These are phyloP conservation scores for Hibiscus mutabilis DNA, from an alignment of 345 rosid genomes.

Conservation along the genomic window DNA sequence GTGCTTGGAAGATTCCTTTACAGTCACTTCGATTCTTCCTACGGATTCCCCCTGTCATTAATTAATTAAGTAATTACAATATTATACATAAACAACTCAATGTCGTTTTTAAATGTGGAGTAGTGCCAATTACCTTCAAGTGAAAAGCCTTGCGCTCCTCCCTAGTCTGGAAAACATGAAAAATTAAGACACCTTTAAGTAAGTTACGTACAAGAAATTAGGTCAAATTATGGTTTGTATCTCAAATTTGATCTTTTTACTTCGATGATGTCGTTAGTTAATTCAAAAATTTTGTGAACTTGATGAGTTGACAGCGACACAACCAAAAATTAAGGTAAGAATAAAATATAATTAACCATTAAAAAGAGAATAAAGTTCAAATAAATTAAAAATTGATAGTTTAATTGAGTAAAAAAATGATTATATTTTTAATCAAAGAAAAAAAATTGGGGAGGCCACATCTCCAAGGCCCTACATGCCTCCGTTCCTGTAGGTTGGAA, in stretches of 20 bases:
- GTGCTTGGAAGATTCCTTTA: constrained; percentile 39
- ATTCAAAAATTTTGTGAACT: too few relatives aligned
- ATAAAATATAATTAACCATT: too few relatives aligned
- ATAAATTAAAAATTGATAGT: too few relatives aligned
- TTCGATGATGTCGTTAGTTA: too few relatives aligned
- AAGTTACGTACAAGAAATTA: background rate
- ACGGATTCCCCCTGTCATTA: constrained; percentile 37
- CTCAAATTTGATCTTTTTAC: background rate
- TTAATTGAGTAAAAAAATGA: too few relatives aligned
- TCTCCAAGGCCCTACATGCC: too few relatives aligned
- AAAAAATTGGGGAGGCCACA: too few relatives aligned
- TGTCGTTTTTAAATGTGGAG: background rate
- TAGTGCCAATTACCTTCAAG: constrained; percentile 30
- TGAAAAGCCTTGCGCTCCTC: constrained; percentile 32
- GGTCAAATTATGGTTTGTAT: background rate
- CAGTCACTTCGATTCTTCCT: constrained; percentile 31
- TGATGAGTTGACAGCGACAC: too few relatives aligned
- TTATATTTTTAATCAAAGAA: too few relatives aligned
- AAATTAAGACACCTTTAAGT: background rate
- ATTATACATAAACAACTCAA: background rate
- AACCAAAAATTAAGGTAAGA: too few relatives aligned
- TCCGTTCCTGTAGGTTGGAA: too few relatives aligned
- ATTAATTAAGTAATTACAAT: background rate
- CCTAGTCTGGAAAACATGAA: constrained; percentile 27
- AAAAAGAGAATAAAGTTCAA: too few relatives aligned